Percentiles rank a stretch among this genome's conserved stretches.
These are phyloP conservation scores for Penicillium crystallinum DNA, from an alignment of 495 filamentous ascomycete species.

Conservation along the genomic window DNA sequence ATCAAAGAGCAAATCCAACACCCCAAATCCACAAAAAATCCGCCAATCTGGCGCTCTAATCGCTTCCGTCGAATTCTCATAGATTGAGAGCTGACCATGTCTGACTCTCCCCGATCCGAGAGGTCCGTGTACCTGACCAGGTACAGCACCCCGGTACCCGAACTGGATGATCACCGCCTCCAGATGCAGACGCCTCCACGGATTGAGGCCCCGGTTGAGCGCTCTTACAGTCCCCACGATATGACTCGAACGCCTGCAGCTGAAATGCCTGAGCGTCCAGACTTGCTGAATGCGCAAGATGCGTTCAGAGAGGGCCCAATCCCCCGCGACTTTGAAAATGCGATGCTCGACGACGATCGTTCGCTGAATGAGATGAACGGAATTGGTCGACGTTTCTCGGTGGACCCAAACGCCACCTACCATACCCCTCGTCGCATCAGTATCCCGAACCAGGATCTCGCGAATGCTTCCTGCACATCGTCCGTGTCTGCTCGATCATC, in stretches of 20 bases:
- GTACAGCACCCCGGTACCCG: conserved; percentile 75
- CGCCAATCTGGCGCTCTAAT: conserved; percentile 20
- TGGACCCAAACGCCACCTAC: conserved; percentile 34
- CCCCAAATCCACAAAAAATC: not conserved
- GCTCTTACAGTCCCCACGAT: conserved; percentile 33
- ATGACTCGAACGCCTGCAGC: conserved; percentile 27
- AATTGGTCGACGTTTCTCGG: conserved; percentile 35
- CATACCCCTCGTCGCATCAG: conserved; percentile 37
- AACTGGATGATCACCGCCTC: conserved; percentile 89
- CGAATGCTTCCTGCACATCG: conserved; percentile 44
- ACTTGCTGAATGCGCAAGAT: conserved; percentile 48
- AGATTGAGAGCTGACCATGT: conserved; percentile 43
- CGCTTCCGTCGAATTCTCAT: conserved; percentile 2
- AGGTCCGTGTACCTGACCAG: conserved; percentile 50
- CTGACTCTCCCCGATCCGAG: conserved; percentile 59
- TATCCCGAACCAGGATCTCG: conserved; percentile 40
- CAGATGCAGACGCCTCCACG: conserved; percentile 65
- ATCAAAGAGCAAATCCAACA: conserved; percentile 9
- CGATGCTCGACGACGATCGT: conserved; percentile 74
- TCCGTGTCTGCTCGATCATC: conserved; percentile 61
- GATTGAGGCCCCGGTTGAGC: conserved; percentile 46
- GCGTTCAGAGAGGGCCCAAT: conserved; percentile 46
- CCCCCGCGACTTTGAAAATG: conserved; percentile 72
- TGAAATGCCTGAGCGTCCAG: conserved; percentile 36
- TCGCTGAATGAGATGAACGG: conserved; percentile 38